Percentiles rank a stretch among this genome's conserved stretches.
Evolutionary conservation across 2,329 filamentous ascomycete genomes (phyloP).

Genomic region (Pezicula carpinea): DNA sequence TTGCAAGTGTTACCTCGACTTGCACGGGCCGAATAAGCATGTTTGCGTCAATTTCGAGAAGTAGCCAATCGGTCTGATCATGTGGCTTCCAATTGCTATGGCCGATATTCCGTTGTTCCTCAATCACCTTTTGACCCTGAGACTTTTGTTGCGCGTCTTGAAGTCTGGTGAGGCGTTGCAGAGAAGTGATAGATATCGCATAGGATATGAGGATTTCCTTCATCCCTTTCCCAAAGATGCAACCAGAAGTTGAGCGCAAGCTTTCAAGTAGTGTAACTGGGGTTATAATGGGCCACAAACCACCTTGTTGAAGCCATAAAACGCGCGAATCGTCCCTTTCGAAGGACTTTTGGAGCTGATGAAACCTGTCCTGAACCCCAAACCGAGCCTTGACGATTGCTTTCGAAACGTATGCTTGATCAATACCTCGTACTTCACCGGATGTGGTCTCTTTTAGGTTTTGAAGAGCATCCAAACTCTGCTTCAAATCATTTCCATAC

Average conservation of each 20-base stretch:
- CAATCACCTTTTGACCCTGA: slow-evolving; percentile 27
- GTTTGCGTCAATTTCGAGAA: slow-evolving; percentile 62
- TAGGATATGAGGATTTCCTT: slow-evolving; percentile 34
- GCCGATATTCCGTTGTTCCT: slow-evolving; percentile 35
- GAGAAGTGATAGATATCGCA: slow-evolving; percentile 32
- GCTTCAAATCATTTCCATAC: slow-evolving; percentile 34
- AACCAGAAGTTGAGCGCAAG: slow-evolving; percentile 30
- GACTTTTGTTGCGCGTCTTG: slow-evolving; percentile 29
- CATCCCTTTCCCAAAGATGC: slow-evolving; percentile 30
- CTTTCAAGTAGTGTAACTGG: slow-evolving; percentile 37
- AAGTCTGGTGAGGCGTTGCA: slow-evolving; percentile 41
- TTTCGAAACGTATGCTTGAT: neutral
- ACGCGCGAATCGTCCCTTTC: slow-evolving; percentile 1
- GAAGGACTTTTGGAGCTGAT: slow-evolving; percentile 6
- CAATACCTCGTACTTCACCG: neutral
- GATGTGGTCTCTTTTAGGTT: neutral
- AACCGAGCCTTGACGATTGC: slow-evolving; percentile 3
- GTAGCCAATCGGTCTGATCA: slow-evolving; percentile 55
- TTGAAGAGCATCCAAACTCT: slow-evolving; percentile 30
- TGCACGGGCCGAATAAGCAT: slow-evolving; percentile 59
- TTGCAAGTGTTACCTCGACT: slow-evolving; percentile 56
- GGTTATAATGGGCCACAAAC: slow-evolving; percentile 38
- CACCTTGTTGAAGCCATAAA: slow-evolving; percentile 34
- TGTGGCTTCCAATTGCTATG: slow-evolving; percentile 31
- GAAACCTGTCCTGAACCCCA: neutral